phyloP scores from a whole-genome alignment of 768 basidiomycete species.

The Hebeloma cylindrosporum region DNA sequence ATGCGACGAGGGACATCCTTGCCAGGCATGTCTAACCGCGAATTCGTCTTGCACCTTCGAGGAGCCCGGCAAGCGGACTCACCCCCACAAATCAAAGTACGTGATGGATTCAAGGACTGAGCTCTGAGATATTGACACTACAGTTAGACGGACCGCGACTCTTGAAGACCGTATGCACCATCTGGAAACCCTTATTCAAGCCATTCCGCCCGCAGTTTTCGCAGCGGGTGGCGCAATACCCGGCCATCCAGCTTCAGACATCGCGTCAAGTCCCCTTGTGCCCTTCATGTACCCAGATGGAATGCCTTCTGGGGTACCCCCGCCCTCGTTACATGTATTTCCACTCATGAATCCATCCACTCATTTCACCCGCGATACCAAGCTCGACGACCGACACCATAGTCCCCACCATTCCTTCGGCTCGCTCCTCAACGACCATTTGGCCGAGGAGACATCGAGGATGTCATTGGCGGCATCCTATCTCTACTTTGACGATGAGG shows the following conservation, averaged over 20 bases:
- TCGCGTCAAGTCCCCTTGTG: conserved; percentile 33
- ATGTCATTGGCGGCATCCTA: conserved; percentile 76
- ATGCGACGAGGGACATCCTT: conserved; percentile 88
- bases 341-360: conserved; percentile 81
- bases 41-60: conserved; percentile 84
- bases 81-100: conserved; percentile 87
- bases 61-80: conserved; percentile 81
- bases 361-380: conserved; percentile 59
- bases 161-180: conserved; percentile 90
- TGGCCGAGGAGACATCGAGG: conserved; percentile 55
- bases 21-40: conserved; percentile 83
- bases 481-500: conserved; percentile 85
- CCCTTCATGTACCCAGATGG: conserved; percentile 44
- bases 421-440: conserved; percentile 44
- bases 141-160: conserved; percentile 68
- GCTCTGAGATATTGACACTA: conserved; percentile 1
- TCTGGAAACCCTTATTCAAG: conserved; percentile 80
- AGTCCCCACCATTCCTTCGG: conserved; percentile 44
- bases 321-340: conserved; percentile 73
- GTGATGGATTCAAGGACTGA: conserved; percentile 27
- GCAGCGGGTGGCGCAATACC: conserved; percentile 51
- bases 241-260: conserved; percentile 27
- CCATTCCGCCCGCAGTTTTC: conserved; percentile 81
- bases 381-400: conserved; percentile 43
- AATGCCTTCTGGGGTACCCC: conserved; percentile 62